phyloP scores from a whole-genome alignment of 441 rosid species.

The Pelargonium citronellum region DNA sequence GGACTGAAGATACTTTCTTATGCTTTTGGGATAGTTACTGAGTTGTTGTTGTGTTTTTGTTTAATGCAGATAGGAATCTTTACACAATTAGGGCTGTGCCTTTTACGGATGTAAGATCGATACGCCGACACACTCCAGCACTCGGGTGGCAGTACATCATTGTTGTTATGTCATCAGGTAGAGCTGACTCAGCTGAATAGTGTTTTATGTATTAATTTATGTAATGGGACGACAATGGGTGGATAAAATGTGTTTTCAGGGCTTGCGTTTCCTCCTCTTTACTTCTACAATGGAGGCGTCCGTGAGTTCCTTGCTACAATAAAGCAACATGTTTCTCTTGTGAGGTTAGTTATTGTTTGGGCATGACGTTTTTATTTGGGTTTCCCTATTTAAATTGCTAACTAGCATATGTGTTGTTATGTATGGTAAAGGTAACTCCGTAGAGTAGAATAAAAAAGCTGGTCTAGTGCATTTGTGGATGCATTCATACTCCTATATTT shows the following conservation, averaged over 20 bases:
- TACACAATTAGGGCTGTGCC: slow-evolving; percentile 82
- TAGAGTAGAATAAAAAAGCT: no score
- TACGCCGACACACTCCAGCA: slow-evolving; percentile 81
- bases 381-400: background rate
- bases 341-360: slow-evolving; percentile 53
- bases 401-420: slow-evolving; percentile 6
- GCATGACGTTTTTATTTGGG: background rate
- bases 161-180: slow-evolving; percentile 87
- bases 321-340: slow-evolving; percentile 77
- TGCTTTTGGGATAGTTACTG: slow-evolving; percentile 15
- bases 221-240: background rate
- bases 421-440: background rate
- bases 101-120: slow-evolving; percentile 71
- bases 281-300: slow-evolving; percentile 94
- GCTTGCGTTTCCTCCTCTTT: slow-evolving; percentile 87
- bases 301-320: slow-evolving; percentile 77
- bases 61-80: slow-evolving; percentile 64
- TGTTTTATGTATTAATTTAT: background rate
- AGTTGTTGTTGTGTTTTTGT: slow-evolving; percentile 19
- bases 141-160: slow-evolving; percentile 95
- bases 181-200: background rate
- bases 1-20: background rate
- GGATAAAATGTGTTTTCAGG: slow-evolving; percentile 46
- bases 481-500: no score
- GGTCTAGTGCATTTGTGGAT: no score